phyloP scores from a whole-genome alignment of 352 stramenopile species.

The Phytophthora melonis region DNA sequence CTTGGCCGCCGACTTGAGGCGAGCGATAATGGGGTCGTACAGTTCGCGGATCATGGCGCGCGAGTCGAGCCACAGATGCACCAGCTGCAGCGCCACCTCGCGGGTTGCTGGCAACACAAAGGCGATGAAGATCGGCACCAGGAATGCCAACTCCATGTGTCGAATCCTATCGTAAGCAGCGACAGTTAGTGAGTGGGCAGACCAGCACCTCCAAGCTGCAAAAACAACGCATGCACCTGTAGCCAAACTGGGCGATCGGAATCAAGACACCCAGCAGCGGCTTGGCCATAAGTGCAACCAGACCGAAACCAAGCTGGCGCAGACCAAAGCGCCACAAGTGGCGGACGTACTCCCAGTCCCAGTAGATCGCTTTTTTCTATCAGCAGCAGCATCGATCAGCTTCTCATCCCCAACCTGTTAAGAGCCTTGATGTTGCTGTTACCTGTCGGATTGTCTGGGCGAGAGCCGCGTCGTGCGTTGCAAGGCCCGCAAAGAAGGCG shows the following conservation, averaged over 20 bases:
- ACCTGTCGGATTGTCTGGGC: constrained; percentile 55
- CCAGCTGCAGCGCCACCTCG: constrained; percentile 49
- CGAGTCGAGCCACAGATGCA: constrained; percentile 75
- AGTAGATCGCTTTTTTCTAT: constrained; percentile 70
- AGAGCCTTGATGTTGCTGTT: background rate
- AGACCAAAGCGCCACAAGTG: constrained; percentile 59
- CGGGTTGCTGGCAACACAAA: constrained; percentile 61
- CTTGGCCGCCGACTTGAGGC: constrained; percentile 61
- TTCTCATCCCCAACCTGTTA: too few relatives aligned
- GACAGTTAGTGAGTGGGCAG: background rate
- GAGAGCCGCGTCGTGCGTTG: constrained; percentile 50
- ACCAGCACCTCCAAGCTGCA: background rate
- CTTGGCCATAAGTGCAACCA: constrained; percentile 59
- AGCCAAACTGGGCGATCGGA: constrained; percentile 65
- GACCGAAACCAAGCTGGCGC: constrained; percentile 60
- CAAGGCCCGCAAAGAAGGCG: constrained; percentile 74
- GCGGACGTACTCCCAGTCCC: constrained; percentile 76
- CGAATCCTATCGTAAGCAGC: constrained; percentile 46
- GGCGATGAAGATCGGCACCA: constrained; percentile 63
- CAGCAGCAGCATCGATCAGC: background rate
- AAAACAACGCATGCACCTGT: constrained; percentile 44
- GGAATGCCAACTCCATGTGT: constrained; percentile 72
- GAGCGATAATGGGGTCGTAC: constrained; percentile 73
- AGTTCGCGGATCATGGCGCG: constrained; percentile 74
- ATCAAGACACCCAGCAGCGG: constrained; percentile 62